Base-by-base conservation (phyloP, 257 asterid species). In the Gardenia jasminoides region DNA sequence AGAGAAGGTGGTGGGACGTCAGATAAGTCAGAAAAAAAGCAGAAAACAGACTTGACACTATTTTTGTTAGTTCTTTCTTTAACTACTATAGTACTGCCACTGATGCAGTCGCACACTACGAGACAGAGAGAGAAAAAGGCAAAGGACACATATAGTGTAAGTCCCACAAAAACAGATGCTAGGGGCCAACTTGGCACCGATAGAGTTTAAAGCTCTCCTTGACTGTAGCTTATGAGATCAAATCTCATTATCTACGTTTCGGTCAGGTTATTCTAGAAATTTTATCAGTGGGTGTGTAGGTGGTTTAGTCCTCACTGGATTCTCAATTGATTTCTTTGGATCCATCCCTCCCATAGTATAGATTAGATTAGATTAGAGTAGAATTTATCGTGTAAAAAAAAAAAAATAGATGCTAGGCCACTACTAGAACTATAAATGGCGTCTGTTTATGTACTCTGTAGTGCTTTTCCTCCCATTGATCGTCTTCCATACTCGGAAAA, bases 21-120 rank as follows among this genome's bases (percentile, higher is more conserved):
- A 89, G 89, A 87, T 76, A 84, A 79, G 89, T 83, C 86, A 84
- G 88, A 88, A 72, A 79, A 85, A 82, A 61, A 65, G 78, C 47
- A 80, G 74, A 79, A 43, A 56, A 79, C 84, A 87, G 81, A 82
- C 79, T 70, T 61, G 74, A 75, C 86, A 84, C 86, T n/a, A 74
- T 62, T 85, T 81, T 84, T 79, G 85, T 83, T 82, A 88, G 85
- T 50, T 67, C 79, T 79, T 79, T 81, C 78, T 54, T 54, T 54
- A 19, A 54, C 61, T 54, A 6, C 61, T 17, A 17, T 54, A 6
- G 61, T 54, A 54, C n/a, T 54, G 78, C 85, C 30, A 78, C 72
- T 78, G 68, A 47, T 56, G 67, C n/a, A 70, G 56, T 41, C 16
- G 48, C 74, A 67, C 6, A 47, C 70, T 41, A 80, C 56, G 77